These are phyloP conservation scores for Purpureocillium lavendulum DNA, from an alignment of 2,329 filamentous ascomycete species.

Conservation along the genomic window DNA sequence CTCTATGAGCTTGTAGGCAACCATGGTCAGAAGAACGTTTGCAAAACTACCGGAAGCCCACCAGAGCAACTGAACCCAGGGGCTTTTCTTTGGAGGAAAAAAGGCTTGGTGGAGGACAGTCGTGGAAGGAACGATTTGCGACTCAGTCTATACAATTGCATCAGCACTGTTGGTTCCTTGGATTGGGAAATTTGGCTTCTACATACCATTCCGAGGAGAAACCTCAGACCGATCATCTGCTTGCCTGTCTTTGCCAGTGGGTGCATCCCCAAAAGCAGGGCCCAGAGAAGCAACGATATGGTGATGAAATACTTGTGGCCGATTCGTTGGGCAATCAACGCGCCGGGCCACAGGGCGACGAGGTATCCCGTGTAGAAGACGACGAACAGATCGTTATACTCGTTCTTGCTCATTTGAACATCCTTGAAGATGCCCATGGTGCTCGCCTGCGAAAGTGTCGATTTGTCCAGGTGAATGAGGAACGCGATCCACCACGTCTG, in stretches of 20 bases:
- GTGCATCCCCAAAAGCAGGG: constrained; percentile 13
- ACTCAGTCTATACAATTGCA: constrained; percentile 19
- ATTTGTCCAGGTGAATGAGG: constrained; percentile 16
- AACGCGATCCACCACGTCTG: constrained; percentile 16
- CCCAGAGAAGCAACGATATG: constrained; percentile 13
- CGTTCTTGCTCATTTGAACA: constrained; percentile 11
- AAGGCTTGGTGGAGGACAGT: constrained; percentile 18
- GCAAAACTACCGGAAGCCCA: constrained; percentile 18
- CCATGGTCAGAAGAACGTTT: constrained; percentile 18
- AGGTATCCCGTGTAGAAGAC: constrained; percentile 15
- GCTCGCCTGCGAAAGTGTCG: constrained; percentile 13
- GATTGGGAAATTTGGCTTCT: no score
- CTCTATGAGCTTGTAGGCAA: constrained; percentile 16
- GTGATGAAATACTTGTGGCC: constrained; percentile 15
- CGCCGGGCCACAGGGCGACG: constrained; percentile 14
- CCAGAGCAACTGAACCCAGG: constrained; percentile 19
- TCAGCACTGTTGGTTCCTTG: no score
- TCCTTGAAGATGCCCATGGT: constrained; percentile 18
- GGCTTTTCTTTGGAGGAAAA: constrained; percentile 18
- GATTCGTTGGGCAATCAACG: constrained; percentile 11
- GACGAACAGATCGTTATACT: constrained; percentile 14
- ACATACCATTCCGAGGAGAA: constrained; percentile 14
- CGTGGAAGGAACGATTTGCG: constrained; percentile 17
- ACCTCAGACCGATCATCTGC: constrained; percentile 13
- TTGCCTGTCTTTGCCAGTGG: constrained; percentile 12